phyloP scores from a whole-genome alignment of 805 yeast species.

The Saccharomycopsis amapae region DNA sequence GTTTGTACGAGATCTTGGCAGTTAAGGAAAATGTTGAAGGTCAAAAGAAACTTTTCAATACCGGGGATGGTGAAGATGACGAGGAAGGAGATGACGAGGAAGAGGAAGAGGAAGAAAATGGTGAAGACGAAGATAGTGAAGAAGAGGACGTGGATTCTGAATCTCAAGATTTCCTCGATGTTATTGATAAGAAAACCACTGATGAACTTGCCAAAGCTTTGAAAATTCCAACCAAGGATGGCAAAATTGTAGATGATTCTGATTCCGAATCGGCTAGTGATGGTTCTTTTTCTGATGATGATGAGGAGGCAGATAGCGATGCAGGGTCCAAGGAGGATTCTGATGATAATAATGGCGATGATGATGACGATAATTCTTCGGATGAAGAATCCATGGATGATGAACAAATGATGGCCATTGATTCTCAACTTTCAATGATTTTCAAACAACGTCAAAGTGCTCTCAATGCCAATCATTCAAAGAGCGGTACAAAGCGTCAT shows the following conservation, averaged over 20 bases:
- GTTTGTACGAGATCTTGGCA: slow-evolving; percentile 46
- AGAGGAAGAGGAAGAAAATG: slow-evolving; percentile 32
- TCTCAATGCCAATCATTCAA: slow-evolving; percentile 37
- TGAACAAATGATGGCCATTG: slow-evolving; percentile 89
- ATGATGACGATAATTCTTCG: slow-evolving; percentile 30
- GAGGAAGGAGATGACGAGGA: slow-evolving; percentile 41
- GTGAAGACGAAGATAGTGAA: slow-evolving; percentile 27
- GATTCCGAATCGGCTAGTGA: slow-evolving; percentile 32
- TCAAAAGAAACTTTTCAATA: slow-evolving; percentile 66
- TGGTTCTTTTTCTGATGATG: slow-evolving; percentile 29
- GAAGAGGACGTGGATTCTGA: slow-evolving; percentile 21
- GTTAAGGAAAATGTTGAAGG: slow-evolving; percentile 80
- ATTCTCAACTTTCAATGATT: slow-evolving; percentile 72
- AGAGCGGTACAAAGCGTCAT: slow-evolving; percentile 63
- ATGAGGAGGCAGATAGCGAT: slow-evolving; percentile 30
- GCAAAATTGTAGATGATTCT: not conserved
- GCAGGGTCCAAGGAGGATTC: slow-evolving; percentile 43
- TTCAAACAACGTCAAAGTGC: slow-evolving; percentile 78
- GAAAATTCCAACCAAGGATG: slow-evolving; percentile 13
- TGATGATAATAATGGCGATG: slow-evolving; percentile 44
- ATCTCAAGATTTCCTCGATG: slow-evolving; percentile 14
- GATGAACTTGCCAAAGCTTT: slow-evolving; percentile 20
- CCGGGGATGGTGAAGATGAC: slow-evolving; percentile 42
- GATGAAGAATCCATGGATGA: slow-evolving; percentile 35
- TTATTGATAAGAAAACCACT: slow-evolving; percentile 19